These are phyloP conservation scores for Trapa incisa DNA, from an alignment of 345 rosid genomes.

Conservation along the genomic window DNA sequence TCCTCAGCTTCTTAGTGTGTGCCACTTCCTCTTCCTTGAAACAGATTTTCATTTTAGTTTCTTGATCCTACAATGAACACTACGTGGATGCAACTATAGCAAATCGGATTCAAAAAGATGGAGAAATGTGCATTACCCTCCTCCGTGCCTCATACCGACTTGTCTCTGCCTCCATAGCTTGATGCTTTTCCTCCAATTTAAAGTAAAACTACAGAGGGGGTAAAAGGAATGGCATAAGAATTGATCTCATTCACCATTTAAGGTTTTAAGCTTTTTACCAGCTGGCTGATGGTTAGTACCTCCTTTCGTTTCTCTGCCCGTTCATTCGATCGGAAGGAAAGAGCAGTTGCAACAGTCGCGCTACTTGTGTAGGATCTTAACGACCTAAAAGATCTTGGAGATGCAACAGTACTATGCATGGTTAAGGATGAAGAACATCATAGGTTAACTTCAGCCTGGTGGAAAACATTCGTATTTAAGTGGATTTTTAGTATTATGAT, in stretches of 20 bases:
- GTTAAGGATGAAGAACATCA: slow-evolving; percentile 34
- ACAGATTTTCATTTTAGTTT: background rate
- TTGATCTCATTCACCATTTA: background rate
- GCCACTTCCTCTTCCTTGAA: slow-evolving; percentile 83
- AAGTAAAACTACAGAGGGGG: slow-evolving; percentile 40
- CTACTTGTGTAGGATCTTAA: slow-evolving; percentile 24
- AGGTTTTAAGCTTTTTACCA: background rate
- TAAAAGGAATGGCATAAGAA: background rate
- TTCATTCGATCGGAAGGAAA: slow-evolving; percentile 47
- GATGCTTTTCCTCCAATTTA: slow-evolving; percentile 67
- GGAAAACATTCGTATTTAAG: background rate
- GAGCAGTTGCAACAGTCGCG: slow-evolving; percentile 55
- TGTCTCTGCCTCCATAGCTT: slow-evolving; percentile 60
- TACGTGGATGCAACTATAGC: background rate
- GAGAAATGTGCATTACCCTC: slow-evolving; percentile 34
- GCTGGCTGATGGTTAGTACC: slow-evolving; percentile 15
- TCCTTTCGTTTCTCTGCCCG: slow-evolving; percentile 85
- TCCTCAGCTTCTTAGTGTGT: slow-evolving; percentile 68
- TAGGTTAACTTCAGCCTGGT: slow-evolving; percentile 1
- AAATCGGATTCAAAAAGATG: background rate
- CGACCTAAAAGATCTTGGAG: slow-evolving; percentile 41
- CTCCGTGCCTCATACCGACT: slow-evolving; percentile 54
- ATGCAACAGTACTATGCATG: slow-evolving; percentile 46
- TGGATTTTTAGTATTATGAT: no score
- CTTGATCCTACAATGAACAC: background rate